A percentile compares a stretch with the other conserved stretches of the same genome.
Evolutionary conservation across 192 early-diverging fungal species (phyloP).

Genomic region (Coemansia sp.): DNA sequence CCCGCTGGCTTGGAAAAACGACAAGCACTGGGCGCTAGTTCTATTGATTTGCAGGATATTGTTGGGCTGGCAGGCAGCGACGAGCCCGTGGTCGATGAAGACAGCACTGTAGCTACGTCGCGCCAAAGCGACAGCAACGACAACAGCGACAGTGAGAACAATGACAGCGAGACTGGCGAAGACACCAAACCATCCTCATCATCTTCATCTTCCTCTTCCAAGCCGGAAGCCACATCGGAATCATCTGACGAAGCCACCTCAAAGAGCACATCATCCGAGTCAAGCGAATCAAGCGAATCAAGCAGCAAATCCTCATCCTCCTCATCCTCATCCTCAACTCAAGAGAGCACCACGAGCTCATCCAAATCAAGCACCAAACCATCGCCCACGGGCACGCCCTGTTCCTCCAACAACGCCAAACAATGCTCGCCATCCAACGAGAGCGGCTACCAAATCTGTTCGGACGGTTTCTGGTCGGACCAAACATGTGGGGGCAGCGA

Average conservation of each 20-base stretch:
- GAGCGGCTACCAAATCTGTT: constrained; percentile 26
- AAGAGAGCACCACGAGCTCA: constrained; percentile 5
- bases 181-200: not conserved
- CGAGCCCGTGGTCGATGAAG: not conserved
- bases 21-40: not conserved
- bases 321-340: not conserved
- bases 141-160: not conserved
- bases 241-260: not conserved
- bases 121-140: not conserved
- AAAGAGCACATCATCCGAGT: not conserved
- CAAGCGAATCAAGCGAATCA: constrained; percentile 1
- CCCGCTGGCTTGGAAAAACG: constrained; percentile 6
- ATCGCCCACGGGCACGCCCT: constrained; percentile 32
- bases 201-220: not conserved
- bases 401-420: constrained; percentile 23
- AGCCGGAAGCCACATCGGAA: not conserved
- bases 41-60: not conserved
- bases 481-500: constrained; percentile 27
- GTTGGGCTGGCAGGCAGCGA: not conserved
- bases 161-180: not conserved
- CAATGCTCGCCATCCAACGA: constrained; percentile 11
- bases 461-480: constrained; percentile 29
- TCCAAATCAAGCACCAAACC: constrained; percentile 12
- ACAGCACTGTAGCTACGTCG: not conserved
- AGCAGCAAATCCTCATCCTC: not conserved